A percentile compares a stretch with the other conserved stretches of the same genome.
Evolutionary conservation across 352 stramenopile genomes (phyloP).

Genomic region (Phytophthora quininea): DNA sequence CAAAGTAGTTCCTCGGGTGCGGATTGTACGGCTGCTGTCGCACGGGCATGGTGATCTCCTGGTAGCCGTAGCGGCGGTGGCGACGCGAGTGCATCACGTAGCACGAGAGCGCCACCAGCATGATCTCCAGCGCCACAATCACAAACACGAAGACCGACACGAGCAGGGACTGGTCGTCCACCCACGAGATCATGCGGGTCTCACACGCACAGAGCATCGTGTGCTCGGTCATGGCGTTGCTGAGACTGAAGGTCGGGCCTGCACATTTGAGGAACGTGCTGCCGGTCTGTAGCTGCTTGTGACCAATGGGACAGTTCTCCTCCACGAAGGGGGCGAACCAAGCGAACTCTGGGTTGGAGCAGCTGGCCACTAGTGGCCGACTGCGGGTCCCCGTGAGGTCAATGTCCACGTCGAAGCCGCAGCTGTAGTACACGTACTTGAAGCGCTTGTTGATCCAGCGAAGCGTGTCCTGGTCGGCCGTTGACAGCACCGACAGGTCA

Average conservation of each 20-base stretch:
- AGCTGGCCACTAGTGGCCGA: conserved; percentile 55
- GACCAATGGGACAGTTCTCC: conserved; percentile 70
- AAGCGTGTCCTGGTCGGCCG: conserved; percentile 67
- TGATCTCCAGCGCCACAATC: conserved; percentile 83
- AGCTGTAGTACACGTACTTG: conserved; percentile 76
- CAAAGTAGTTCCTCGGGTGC: conserved; percentile 81
- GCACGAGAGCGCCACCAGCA: conserved; percentile 78
- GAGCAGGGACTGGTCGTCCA: conserved; percentile 80
- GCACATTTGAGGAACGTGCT: conserved; percentile 79
- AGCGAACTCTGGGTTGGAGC: conserved; percentile 56
- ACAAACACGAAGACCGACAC: conserved; percentile 81
- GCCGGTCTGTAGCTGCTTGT: conserved; percentile 50
- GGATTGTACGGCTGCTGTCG: conserved; percentile 82
- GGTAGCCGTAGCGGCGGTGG: conserved; percentile 69
- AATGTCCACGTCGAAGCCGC: conserved; percentile 70
- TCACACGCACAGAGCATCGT: conserved; percentile 86
- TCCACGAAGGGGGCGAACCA: conserved; percentile 83
- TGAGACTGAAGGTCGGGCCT: conserved; percentile 64
- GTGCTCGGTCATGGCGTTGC: conserved; percentile 72
- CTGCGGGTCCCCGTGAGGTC: conserved; percentile 45
- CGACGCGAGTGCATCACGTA: conserved; percentile 85
- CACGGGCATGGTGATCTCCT: conserved; percentile 88
- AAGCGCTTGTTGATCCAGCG: conserved; percentile 83
- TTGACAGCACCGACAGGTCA: conserved; percentile 60
- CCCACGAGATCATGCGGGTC: conserved; percentile 78